phyloP scores from a whole-genome alignment of 176 grass and related monocot species.

The Guadua angustifolia region DNA sequence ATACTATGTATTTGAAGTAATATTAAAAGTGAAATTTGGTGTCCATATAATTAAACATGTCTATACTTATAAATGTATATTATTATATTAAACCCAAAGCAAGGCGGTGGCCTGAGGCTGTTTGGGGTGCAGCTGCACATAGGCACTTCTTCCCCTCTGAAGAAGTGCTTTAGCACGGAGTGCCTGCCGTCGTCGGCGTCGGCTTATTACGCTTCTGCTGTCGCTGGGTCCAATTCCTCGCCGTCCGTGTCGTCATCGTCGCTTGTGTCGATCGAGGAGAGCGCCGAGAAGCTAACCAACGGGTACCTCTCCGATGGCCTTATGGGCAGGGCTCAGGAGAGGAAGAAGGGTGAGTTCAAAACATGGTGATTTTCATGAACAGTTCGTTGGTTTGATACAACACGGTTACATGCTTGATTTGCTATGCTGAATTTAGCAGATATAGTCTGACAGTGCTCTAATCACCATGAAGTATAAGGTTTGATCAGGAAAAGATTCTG shows the following conservation, averaged over 20 bases:
- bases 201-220: constrained; percentile 43
- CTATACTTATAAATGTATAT: too few species aligned
- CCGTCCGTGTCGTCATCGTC: constrained; percentile 74
- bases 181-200: constrained; percentile 55
- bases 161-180: constrained; percentile 90
- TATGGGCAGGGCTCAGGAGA: constrained; percentile 68
- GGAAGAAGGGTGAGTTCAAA: constrained; percentile 75
- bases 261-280: constrained; percentile 76
- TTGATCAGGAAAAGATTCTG: background rate
- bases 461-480: constrained; percentile 14
- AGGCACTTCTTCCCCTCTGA: constrained; percentile 47
- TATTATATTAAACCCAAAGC: too few species aligned
- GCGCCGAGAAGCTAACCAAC: constrained; percentile 58
- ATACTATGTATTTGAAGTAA: too few species aligned
- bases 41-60: too few species aligned
- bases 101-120: constrained; percentile 57
- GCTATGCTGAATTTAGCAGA: background rate
- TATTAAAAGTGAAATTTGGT: too few species aligned
- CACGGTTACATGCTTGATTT: constrained; percentile 16
- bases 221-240: constrained; percentile 51
- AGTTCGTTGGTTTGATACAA: background rate
- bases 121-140: constrained; percentile 87
- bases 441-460: background rate
- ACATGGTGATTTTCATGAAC: background rate
- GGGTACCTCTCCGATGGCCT: constrained; percentile 83